These are phyloP conservation scores for Ogataea minuta DNA, from an alignment of 805 yeast species.

Conservation along the genomic window DNA sequence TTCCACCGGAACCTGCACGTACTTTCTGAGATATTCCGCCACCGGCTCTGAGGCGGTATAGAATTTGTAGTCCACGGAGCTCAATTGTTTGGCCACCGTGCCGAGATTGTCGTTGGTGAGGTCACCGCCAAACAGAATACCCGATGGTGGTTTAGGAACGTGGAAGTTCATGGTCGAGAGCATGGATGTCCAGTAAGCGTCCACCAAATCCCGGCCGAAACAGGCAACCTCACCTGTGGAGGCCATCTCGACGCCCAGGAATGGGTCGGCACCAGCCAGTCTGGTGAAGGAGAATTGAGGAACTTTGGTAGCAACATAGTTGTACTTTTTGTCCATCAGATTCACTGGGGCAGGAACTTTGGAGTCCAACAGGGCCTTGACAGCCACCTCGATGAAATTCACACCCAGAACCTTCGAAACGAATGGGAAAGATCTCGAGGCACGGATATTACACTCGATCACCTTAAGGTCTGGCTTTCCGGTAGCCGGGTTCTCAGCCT, in stretches of 20 bases:
- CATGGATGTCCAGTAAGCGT: constrained; percentile 93
- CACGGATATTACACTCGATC: constrained; percentile 97
- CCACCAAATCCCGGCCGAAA: constrained; percentile 93
- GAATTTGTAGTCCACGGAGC: constrained; percentile 76
- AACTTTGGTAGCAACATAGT: constrained; percentile 93
- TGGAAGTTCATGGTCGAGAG: constrained; percentile 96
- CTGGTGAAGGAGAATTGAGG: constrained; percentile 98
- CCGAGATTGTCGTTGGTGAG: constrained; percentile 68
- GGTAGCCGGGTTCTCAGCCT: constrained; percentile 70
- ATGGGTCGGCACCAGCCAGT: constrained; percentile 96
- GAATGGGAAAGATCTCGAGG: constrained; percentile 99
- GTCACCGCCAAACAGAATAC: constrained; percentile 94
- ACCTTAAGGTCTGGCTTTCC: constrained; percentile 95
- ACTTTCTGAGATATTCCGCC: constrained; percentile 60
- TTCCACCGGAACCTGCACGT: constrained; percentile 47
- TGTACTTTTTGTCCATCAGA: constrained; percentile 77
- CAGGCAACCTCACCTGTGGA: constrained; percentile 99
- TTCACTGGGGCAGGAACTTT: constrained; percentile 80
- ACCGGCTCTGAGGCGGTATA: constrained; percentile 75
- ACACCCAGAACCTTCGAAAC: constrained; percentile 96
- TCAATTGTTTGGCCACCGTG: constrained; percentile 64
- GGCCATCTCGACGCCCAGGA: constrained; percentile 98
- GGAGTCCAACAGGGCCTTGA: constrained; percentile 85
- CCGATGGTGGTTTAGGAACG: constrained; percentile 86
- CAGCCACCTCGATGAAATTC: constrained; percentile 95